Evolutionary conservation across 768 basidiomycete species (phyloP), one percentile per base, ranked within the genome.

Genomic region (Phlegmacium glaucopus): DNA sequence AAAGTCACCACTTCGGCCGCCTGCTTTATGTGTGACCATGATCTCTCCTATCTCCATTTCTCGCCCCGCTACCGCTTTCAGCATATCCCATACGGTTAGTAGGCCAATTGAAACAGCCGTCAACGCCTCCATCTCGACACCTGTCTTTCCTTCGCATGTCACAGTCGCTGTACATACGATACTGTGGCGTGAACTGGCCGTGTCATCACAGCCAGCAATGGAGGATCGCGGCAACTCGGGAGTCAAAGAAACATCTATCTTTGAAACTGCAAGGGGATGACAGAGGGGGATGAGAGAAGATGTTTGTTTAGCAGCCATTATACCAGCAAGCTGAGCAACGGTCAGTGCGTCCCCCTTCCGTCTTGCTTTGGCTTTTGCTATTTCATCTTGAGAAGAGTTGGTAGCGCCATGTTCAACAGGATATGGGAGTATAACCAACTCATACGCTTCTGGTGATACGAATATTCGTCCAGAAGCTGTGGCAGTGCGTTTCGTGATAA

Each of bases 61-160:
- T 61, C 78, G 78, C n/a, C 90, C 93, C 1, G 88, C 90, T 2
- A 91, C 84, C 4, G 87, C 86, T 67, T 94, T 94, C 26, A 94
- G 76, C 92, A 95, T 94, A 60, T 93, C 91, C 88, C 91, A 95
- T 11, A 94, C 82, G 1, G 90, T 90, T 45, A 94, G 69, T 27
- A 90, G 72, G 5, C 83, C 84, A 26, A 88, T 72, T 1, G 83
- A 83, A 8, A 90, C 92, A 17, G 85, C 85, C n/a, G 85, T 89
- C 47, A 94, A 62, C 17, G 92, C 93, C 67, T 96, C 94, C 87
- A 97, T 93, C 70, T 93, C 90, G 15, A 93, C 89, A 4, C 93
- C 88, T 11, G 91, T 91, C 63, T 83, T 83, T 11, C 89, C 87
- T 62, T 83, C 78, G 54, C 85, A 88, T 34, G 82, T 72, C 29